Evolutionary conservation across 208 protist genomes (phyloP).

Genomic region (Leishmania gerbilli): DNA sequence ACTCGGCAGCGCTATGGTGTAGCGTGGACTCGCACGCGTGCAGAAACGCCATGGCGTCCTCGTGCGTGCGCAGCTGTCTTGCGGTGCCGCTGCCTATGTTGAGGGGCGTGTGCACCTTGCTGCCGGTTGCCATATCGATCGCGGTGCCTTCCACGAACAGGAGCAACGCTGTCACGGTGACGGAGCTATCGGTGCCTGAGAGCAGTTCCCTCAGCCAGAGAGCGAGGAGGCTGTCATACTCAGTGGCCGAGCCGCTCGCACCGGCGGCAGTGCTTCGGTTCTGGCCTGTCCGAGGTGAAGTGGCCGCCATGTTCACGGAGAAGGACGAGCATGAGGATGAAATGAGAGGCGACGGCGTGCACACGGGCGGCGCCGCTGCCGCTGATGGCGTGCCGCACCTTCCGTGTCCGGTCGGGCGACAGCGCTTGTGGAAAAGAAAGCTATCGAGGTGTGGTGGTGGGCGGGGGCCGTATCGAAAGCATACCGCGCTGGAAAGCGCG

Average conservation of each 20-base stretch:
- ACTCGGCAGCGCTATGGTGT: background rate
- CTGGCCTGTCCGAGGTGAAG: background rate
- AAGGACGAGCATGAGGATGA: background rate
- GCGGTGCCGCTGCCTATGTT: background rate
- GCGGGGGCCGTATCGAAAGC: conserved; percentile 31
- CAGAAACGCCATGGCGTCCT: conserved; percentile 12
- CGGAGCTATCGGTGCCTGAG: background rate
- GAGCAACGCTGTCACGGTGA: conserved; percentile 5
- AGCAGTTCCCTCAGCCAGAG: conserved; percentile 19
- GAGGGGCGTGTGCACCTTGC: background rate
- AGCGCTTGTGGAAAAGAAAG: conserved; percentile 18
- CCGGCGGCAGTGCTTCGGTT: background rate
- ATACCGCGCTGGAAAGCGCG: background rate
- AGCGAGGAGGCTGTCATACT: conserved; percentile 25
- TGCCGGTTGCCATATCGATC: conserved; percentile 5
- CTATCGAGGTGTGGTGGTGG: conserved; percentile 1
- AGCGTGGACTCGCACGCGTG: conserved; percentile 13
- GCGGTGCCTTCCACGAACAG: conserved; percentile 17
- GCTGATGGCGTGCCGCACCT: background rate
- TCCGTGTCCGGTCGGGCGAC: background rate
- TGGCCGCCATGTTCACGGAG: background rate
- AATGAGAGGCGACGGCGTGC: background rate
- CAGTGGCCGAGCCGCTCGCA: background rate
- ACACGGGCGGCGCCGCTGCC: background rate
- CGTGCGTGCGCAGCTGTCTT: background rate